Evolutionary conservation across 371 early-diverging fungal genomes (phyloP), one percentile per base, ranked within the genome.

Genomic region (Fennellomyces sp.): DNA sequence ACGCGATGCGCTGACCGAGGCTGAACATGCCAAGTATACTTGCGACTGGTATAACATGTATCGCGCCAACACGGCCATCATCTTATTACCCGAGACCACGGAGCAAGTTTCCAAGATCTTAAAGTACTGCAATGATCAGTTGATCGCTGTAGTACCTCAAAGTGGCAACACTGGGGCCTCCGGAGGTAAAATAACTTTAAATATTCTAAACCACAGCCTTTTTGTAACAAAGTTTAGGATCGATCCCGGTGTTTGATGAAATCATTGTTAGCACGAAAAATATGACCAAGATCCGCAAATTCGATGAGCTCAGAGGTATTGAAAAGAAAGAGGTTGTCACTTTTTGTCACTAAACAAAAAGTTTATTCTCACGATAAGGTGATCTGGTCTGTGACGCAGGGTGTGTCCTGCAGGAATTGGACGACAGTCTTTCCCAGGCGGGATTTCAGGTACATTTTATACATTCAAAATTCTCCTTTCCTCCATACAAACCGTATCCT

Each of bases 151-250:
- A 15, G 94, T 94, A 0, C 96, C 97, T 27, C 98, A 98, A 69
- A 96, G 98, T 56, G 98, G 97, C 26, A 97, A 96, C 73, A 97
- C 97, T 2, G 92, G 96, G 28, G 73, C 76, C 4, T 72, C 72
- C 23, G 89, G 89, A 42, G 91, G 90, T 61, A 66, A 38, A 23
- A n/a, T 15, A n/a, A 36, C 15, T 12, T 5, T 13, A 12, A 47
- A 52, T 12, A 29, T 4, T 12, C 12, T 45, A 23, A 55, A 8
- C 11, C 5, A n/a, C n/a, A n/a, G n/a, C n/a, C n/a, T n/a, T n/a
- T n/a, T n/a, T n/a, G n/a, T n/a, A n/a, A n/a, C n/a, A n/a, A n/a
- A n/a, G n/a, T 42, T 11, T 52, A 72, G 72, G 72, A 0, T 63
- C 67, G 11, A 56, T 73, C 3, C 93, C 97, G 6, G 93, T 97